These are phyloP conservation scores for Hyaloscypha finlandica DNA, from an alignment of 495 filamentous ascomycete species.

Conservation along the genomic window DNA sequence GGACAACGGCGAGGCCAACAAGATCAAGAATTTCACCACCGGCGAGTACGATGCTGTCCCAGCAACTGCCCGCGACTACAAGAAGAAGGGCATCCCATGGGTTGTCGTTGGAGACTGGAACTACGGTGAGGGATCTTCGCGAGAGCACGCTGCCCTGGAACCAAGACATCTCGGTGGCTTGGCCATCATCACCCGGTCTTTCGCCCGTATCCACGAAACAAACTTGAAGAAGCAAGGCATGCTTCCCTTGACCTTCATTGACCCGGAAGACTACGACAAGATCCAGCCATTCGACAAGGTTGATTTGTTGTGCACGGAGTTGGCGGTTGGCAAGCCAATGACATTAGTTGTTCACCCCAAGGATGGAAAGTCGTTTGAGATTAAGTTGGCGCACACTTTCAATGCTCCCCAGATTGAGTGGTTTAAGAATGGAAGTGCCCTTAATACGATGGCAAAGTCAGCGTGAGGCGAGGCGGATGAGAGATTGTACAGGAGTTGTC, in stretches of 20 bases:
- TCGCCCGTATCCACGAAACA: constrained; percentile 99
- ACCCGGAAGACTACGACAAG: constrained; percentile 97
- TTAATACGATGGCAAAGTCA: constrained; percentile 37
- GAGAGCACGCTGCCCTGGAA: constrained; percentile 98
- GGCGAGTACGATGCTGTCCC: constrained; percentile 86
- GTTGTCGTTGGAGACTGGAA: constrained; percentile 99
- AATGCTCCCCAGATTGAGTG: constrained; percentile 96
- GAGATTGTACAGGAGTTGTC: neutral
- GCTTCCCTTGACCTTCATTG: constrained; percentile 92
- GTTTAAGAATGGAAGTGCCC: constrained; percentile 95
- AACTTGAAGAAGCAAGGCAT: constrained; percentile 99
- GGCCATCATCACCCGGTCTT: constrained; percentile 93
- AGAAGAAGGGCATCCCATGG: constrained; percentile 93
- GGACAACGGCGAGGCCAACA: constrained; percentile 97
- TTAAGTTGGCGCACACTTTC: constrained; percentile 91
- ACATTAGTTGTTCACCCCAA: constrained; percentile 90
- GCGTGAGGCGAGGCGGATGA: neutral
- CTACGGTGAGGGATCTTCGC: constrained; percentile 96
- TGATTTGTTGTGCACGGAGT: constrained; percentile 85
- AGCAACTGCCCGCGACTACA: constrained; percentile 96
- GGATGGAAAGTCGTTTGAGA: constrained; percentile 75
- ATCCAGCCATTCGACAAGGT: constrained; percentile 92
- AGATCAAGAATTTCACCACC: constrained; percentile 88
- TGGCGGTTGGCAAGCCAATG: constrained; percentile 91
- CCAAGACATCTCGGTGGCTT: constrained; percentile 96